Conservation (phyloP, 345 rosid species). For the Firmiana major region DNA sequence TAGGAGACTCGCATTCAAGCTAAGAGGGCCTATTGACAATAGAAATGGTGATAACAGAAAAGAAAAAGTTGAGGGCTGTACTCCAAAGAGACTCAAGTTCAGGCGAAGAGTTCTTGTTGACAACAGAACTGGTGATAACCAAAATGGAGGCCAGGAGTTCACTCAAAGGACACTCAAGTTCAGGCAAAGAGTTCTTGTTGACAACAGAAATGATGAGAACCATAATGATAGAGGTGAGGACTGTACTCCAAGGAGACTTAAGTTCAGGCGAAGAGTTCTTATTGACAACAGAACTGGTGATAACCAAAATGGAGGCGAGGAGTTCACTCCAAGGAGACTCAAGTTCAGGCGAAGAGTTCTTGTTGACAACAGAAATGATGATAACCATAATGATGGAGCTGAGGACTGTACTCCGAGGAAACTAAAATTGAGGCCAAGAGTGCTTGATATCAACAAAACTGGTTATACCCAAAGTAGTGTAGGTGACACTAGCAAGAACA, state of each 20-base stretch:
- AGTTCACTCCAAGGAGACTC: conserved; percentile 39
- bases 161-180: conserved; percentile 54
- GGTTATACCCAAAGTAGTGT: conserved; percentile 15
- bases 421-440: conserved; percentile 49
- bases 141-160: conserved; percentile 15
- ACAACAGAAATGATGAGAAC: not conserved
- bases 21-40: conserved; percentile 29
- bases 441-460: conserved; percentile 28
- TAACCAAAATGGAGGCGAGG: conserved; percentile 21
- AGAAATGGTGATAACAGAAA: conserved; percentile 26
- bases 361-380: conserved; percentile 29
- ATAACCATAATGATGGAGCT: conserved; percentile 17
- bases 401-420: conserved; percentile 38
- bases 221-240: conserved; percentile 8
- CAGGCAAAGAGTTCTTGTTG: conserved; percentile 30
- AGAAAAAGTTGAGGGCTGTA: conserved; percentile 11
- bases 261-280: conserved; percentile 39
- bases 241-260: conserved; percentile 41
- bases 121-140: conserved; percentile 24
- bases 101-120: conserved; percentile 34
- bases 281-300: conserved; percentile 30
- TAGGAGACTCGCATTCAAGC: conserved; percentile 52
- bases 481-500: conserved; percentile 17
- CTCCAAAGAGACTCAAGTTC: conserved; percentile 57
- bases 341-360: conserved; percentile 44